A percentile compares a stretch with the other conserved stretches of the same genome.
Conservation (phyloP, 129 eudicot species). For the Flaveria brownii region DNA sequence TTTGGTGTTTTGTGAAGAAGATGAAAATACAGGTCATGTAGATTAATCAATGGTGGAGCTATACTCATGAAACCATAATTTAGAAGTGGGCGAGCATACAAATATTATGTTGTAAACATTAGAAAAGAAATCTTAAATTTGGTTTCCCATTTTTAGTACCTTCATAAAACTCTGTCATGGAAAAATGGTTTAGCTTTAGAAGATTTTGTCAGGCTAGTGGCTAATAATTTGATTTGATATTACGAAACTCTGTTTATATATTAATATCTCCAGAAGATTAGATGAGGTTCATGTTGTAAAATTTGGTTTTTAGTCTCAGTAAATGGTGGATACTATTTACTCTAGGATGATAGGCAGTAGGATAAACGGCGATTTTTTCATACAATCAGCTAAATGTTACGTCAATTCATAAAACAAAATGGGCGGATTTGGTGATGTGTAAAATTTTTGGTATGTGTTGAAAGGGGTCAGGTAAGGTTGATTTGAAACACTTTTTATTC, state of each 20-base stretch:
- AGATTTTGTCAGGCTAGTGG: background rate
- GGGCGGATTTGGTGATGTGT: background rate
- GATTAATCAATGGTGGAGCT: too few relatives aligned
- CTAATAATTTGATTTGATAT: background rate
- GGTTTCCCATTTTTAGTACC: too few relatives aligned
- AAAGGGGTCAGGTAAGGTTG: background rate
- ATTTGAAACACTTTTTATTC: background rate
- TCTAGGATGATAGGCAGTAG: background rate
- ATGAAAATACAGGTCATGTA: too few relatives aligned
- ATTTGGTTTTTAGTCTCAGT: too few relatives aligned
- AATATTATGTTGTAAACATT: too few relatives aligned
- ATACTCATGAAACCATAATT: too few relatives aligned
- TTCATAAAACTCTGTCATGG: too few relatives aligned
- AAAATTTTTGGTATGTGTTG: background rate
- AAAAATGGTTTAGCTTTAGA: slow-evolving; percentile 5
- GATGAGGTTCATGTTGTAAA: background rate
- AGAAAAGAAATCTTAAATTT: too few relatives aligned
- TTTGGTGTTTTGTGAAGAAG: too few relatives aligned
- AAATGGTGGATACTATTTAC: too few relatives aligned
- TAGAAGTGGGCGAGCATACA: too few relatives aligned
- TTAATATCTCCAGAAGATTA: slow-evolving; percentile 9
- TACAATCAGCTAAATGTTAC: slow-evolving; percentile 9
- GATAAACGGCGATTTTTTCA: background rate
- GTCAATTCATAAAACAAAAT: background rate
- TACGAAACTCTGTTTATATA: background rate